Evolutionary conservation across 78 protist species (phyloP), one percentile per base, ranked within the genome.

Genomic region (Guillardia theta): DNA sequence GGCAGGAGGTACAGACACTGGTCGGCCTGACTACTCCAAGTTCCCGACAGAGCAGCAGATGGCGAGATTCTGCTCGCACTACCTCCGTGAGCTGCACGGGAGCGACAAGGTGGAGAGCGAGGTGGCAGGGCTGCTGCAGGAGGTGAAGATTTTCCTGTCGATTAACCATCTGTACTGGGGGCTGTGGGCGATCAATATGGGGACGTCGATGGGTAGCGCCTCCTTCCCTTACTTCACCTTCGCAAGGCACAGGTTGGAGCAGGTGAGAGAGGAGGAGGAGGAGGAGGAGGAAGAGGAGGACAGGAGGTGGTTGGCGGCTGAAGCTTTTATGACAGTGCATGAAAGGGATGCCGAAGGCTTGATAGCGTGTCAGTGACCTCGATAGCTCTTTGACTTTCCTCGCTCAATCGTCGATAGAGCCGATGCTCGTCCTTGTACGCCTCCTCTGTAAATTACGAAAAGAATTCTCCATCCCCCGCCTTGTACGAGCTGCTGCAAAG

Each of bases 161-260:
- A 18, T 78, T 10, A n/a, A 78, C 8, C 90, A 78, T 50, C 12
- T 15, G 33, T 78, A 78, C 90, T 78, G 90, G 90, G 90, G 90
- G 37, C 48, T 78, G 45, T 78, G 90, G 90, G 88, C 88, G 48
- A 46, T 77, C 88, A 77, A 77, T 46, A 77, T 77, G 88, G 47
- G 18, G 18, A 18, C 62, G 62, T 53, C 62, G 33, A 21, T 18
- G 18, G 62, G 12, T 53, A 18, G 18, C 18, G 33, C 62, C 18
- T 18, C 62, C 33, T 21, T 53, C 62, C 62, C 62, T 53, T 53
- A 53, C 62, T 18, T 53, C 62, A 53, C 62, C 62, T 53, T 21
- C 62, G 12, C 62, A 12, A 53, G 18, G 62, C 12, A 21, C 62
- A 12, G 62, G 12, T 18, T 53, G 12, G 62, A 12, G 18, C 62